phyloP scores from a whole-genome alignment of 2,329 filamentous ascomycete genomes.

The Tolypocladium cylindrosporum region DNA sequence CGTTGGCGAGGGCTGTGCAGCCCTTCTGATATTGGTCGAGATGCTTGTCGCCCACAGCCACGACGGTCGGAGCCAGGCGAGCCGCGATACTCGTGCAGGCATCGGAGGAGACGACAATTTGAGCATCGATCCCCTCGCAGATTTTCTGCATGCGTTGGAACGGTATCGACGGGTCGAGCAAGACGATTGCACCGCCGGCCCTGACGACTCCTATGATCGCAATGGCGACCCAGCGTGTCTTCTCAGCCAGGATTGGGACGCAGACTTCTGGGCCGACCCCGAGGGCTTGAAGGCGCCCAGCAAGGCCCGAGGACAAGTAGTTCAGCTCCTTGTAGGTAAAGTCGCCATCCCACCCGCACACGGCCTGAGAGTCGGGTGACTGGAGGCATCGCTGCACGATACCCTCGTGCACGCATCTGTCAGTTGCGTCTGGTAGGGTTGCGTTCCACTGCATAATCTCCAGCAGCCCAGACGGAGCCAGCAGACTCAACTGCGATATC shows the following conservation, averaged over 20 bases:
- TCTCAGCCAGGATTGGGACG: conserved; percentile 24
- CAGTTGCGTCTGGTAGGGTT: conserved; percentile 2
- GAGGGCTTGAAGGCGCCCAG: conserved; percentile 1
- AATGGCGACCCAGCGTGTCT: conserved; percentile 22
- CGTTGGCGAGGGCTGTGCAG: too few species aligned
- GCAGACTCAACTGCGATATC: neutral
- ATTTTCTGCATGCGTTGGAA: conserved; percentile 1
- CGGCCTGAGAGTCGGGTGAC: conserved; percentile 21
- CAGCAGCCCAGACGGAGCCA: neutral
- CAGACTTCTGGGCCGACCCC: conserved; percentile 1
- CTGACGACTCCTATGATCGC: conserved; percentile 23
- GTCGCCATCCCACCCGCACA: conserved; percentile 34
- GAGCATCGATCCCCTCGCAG: neutral
- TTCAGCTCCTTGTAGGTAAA: conserved; percentile 30
- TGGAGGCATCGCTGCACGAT: conserved; percentile 23
- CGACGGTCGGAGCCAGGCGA: neutral
- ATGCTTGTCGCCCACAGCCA: neutral
- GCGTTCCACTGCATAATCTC: conserved; percentile 15
- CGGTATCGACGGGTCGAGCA: conserved; percentile 20
- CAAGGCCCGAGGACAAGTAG: conserved; percentile 1
- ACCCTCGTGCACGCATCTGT: conserved; percentile 28
- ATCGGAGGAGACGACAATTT: neutral
- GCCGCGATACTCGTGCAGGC: neutral
- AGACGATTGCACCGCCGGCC: conserved; percentile 19
- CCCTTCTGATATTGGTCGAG: neutral